phyloP scores from a whole-genome alignment of 768 basidiomycete species.

The Leucocoprinus sp. region DNA sequence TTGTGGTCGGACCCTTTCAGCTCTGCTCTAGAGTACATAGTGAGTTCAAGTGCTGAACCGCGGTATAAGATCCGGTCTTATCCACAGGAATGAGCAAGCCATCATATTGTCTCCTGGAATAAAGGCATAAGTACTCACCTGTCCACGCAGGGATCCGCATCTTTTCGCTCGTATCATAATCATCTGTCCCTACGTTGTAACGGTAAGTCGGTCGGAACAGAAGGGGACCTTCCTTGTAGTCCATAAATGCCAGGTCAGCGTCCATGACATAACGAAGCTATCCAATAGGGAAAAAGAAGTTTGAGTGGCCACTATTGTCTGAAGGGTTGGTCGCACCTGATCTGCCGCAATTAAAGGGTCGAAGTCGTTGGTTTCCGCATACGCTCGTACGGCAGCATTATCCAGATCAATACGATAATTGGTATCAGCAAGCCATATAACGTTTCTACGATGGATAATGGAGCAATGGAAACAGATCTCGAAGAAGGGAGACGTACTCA shows the following conservation, averaged over 20 bases:
- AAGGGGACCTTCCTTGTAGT: slow-evolving; percentile 84
- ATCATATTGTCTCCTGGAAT: background rate
- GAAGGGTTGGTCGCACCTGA: slow-evolving; percentile 52
- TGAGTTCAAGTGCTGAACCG: slow-evolving; percentile 63
- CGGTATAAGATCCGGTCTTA: slow-evolving; percentile 89
- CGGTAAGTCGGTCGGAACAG: slow-evolving; percentile 95
- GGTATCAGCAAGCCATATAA: slow-evolving; percentile 91
- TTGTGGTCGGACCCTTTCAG: slow-evolving; percentile 91
- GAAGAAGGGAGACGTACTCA: slow-evolving; percentile 49
- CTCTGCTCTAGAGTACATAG: slow-evolving; percentile 78
- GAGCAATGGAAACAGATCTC: too few species aligned
- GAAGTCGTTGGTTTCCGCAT: slow-evolving; percentile 57
- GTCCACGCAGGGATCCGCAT: slow-evolving; percentile 97
- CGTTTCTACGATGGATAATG: slow-evolving; percentile 46
- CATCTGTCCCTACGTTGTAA: slow-evolving; percentile 74
- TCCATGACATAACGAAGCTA: slow-evolving; percentile 74
- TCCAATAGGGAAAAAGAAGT: slow-evolving; percentile 1
- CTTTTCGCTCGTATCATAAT: slow-evolving; percentile 95
- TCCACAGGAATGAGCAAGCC: background rate
- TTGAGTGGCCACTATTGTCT: slow-evolving; percentile 4
- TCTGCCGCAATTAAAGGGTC: slow-evolving; percentile 74
- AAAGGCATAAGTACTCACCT: slow-evolving; percentile 36
- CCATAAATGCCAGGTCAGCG: slow-evolving; percentile 62
- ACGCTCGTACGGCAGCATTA: slow-evolving; percentile 69
- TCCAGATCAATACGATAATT: slow-evolving; percentile 92